These are phyloP conservation scores for Podaxis sp. DNA, from an alignment of 768 basidiomycete genomes.

Conservation along the genomic window DNA sequence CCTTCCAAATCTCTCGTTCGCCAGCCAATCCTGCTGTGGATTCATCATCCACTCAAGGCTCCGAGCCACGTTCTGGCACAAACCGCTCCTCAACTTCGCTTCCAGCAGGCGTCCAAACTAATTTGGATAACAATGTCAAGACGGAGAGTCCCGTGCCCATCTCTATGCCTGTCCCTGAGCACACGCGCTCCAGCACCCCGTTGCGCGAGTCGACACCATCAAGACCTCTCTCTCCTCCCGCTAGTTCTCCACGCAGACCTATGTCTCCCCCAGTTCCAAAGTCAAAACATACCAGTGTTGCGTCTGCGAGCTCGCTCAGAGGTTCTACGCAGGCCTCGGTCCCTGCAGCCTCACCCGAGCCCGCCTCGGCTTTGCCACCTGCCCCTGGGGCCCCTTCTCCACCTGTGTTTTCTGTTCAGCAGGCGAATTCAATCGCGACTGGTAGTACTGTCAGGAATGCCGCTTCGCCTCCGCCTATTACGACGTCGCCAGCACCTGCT, in stretches of 20 bases:
- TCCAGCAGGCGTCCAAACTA: neutral
- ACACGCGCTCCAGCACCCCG: neutral
- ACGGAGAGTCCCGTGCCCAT: neutral
- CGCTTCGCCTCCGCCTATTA: conserved; percentile 16
- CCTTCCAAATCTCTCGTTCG: neutral
- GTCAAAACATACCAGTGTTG: conserved; percentile 45
- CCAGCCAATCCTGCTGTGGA: neutral
- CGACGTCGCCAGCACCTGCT: conserved; percentile 20
- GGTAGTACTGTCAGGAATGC: conserved; percentile 9
- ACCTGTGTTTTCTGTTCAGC: neutral
- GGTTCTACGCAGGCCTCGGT: neutral
- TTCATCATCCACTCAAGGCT: neutral
- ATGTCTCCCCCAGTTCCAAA: conserved; percentile 24
- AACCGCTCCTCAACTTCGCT: neutral
- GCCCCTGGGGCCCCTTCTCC: neutral
- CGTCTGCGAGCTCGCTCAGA: conserved; percentile 17
- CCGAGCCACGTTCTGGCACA: neutral
- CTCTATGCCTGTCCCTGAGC: neutral
- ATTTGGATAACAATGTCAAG: neutral
- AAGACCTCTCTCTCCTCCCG: neutral
- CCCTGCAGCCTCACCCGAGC: neutral
- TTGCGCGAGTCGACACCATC: neutral
- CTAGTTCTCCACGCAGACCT: neutral
- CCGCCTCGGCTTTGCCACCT: neutral
- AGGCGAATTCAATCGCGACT: neutral